Base-by-base conservation (phyloP, 1,139 yeast species). In the Pichia sp. region DNA sequence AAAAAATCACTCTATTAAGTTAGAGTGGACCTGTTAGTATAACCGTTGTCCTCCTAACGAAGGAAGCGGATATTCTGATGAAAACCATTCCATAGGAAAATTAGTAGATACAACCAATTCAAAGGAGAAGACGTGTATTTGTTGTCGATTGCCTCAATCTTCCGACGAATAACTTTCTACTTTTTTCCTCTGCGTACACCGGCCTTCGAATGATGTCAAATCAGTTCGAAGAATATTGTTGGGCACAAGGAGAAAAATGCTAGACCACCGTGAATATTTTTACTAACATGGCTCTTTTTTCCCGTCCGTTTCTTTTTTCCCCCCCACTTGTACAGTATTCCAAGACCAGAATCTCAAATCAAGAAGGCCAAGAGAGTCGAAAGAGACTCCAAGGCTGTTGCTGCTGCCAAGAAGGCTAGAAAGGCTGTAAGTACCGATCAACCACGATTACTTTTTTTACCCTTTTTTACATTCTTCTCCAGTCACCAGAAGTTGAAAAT, bases 351-450 rank as follows among this genome's bases (percentile, higher is more conserved):
- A 87, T 81, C 97, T 73, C 89, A 88, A 74, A 81, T 89, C 78
- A 93, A 93, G 88, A 89, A 91, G 87, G 80, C 89, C 74, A 87
- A 89, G 85, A 87, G 92, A 78, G 83, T 85, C 75, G 87, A 87
- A 75, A 88, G 91, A 85, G 80, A 84, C 70, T 84, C 86, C 68
- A 93, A 85, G 73, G 84, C 87, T 79, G 84, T 89, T 75, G 89
- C 92, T 73, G 95, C 93, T 72, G 91, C 85, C 73, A 85, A 83
- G 79, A 84, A 79, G 71, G 90, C 85, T 69, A 86, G 95, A 80
- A 84, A 86, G 81, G 85, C 85, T 75, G 97, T 91, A 87, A 77
- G 97, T 85, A 79, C 61, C 30, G 33, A 14, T 12, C 34, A 36
- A 20, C 20, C 42, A 29, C 9, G 17, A 29, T 50, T 24, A n/a